Conservation (phyloP, 2,329 filamentous ascomycete species). For the Pyrenophora teres region DNA sequence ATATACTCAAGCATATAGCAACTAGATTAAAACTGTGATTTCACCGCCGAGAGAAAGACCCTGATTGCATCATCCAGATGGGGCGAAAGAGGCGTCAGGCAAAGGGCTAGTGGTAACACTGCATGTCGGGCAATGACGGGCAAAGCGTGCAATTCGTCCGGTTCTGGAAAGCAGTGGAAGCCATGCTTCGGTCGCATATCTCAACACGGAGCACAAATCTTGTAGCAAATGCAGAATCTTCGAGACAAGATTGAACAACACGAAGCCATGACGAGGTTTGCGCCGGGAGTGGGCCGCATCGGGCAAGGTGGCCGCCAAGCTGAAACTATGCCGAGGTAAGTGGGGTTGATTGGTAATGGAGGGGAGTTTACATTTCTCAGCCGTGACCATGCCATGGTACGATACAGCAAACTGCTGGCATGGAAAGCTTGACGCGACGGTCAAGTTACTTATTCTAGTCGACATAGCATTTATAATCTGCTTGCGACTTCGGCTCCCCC, state of each 20-base stretch:
- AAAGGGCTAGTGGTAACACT: not conserved
- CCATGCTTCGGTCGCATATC: conserved; percentile 1
- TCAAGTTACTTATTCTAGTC: too few species aligned
- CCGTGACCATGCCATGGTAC: not conserved
- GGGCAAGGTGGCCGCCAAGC: conserved; percentile 16
- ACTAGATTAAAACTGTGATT: conserved; percentile 13
- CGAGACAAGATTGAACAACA: conserved; percentile 8
- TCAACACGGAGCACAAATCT: conserved; percentile 7
- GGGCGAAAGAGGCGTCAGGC: not conserved
- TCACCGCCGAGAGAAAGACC: conserved; percentile 11
- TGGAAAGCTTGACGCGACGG: not conserved
- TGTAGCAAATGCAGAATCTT: conserved; percentile 13
- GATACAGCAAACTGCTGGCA: not conserved
- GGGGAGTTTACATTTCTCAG: conserved; percentile 2
- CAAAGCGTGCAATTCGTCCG: conserved; percentile 8
- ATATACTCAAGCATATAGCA: conserved; percentile 12
- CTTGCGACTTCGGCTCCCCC: too few species aligned
- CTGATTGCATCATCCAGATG: conserved; percentile 23
- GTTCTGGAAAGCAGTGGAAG: not conserved
- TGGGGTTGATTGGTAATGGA: conserved; percentile 29
- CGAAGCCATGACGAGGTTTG: conserved; percentile 22
- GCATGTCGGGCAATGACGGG: conserved; percentile 17
- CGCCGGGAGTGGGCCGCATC: conserved; percentile 20
- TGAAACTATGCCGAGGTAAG: conserved; percentile 32
- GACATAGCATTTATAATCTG: too few species aligned